These are phyloP conservation scores for Lachnum nothofagi DNA, from an alignment of 2,329 filamentous ascomycete genomes.

Conservation along the genomic window DNA sequence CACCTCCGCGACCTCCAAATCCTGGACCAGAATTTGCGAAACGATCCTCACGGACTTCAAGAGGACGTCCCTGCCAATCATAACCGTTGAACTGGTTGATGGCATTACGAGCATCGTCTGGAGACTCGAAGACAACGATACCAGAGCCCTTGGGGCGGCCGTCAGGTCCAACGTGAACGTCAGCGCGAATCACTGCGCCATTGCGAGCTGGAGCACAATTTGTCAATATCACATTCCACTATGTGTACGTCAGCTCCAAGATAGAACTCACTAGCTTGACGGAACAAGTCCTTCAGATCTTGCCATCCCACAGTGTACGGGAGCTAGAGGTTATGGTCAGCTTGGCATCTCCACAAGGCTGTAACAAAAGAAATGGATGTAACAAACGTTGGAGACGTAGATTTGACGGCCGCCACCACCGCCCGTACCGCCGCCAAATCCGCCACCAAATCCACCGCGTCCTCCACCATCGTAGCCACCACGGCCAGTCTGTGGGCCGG, in stretches of 20 bases:
- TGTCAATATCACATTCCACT: slow-evolving; percentile 23
- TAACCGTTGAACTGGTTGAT: slow-evolving; percentile 98
- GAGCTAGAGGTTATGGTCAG: slow-evolving; percentile 58
- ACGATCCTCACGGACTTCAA: slow-evolving; percentile 94
- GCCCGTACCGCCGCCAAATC: slow-evolving; percentile 47
- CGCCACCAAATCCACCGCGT: slow-evolving; percentile 44
- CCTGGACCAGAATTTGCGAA: slow-evolving; percentile 63
- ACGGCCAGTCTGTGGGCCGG: slow-evolving; percentile 63
- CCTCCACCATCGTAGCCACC: slow-evolving; percentile 54
- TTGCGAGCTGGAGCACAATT: slow-evolving; percentile 45
- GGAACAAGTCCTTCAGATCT: slow-evolving; percentile 96
- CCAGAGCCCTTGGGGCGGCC: slow-evolving; percentile 94
- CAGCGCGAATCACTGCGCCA: slow-evolving; percentile 84
- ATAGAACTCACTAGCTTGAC: slow-evolving; percentile 78
- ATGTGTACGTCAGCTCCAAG: slow-evolving; percentile 24
- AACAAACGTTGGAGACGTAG: slow-evolving; percentile 96
- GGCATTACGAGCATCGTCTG: slow-evolving; percentile 90
- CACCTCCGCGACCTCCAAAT: slow-evolving; percentile 39
- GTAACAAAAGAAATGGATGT: slow-evolving; percentile 31
- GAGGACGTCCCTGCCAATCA: slow-evolving; percentile 89
- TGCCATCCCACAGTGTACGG: slow-evolving; percentile 98
- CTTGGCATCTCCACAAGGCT: slow-evolving; percentile 29
- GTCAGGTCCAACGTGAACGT: slow-evolving; percentile 87
- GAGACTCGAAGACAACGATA: slow-evolving; percentile 91
- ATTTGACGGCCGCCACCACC: slow-evolving; percentile 77